These are phyloP conservation scores for Solanum microdontum DNA, from an alignment of 257 asterid species.

Conservation along the genomic window DNA sequence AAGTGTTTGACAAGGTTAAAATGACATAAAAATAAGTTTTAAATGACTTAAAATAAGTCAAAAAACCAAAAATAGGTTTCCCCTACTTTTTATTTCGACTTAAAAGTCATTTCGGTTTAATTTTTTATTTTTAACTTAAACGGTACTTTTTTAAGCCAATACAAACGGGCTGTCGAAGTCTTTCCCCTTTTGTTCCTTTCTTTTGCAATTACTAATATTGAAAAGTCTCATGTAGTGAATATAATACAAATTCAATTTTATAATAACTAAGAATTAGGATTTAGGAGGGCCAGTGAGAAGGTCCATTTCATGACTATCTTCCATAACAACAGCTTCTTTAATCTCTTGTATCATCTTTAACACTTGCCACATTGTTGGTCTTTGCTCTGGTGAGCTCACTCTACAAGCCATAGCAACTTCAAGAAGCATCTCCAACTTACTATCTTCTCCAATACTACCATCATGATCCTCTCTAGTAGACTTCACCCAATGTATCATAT, in stretches of 20 bases:
- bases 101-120: too few species aligned
- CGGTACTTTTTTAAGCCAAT: too few species aligned
- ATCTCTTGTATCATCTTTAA: constrained; percentile 89
- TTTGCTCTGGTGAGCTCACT: constrained; percentile 47
- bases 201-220: not conserved
- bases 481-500: constrained; percentile 61
- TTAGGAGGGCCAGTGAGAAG: constrained; percentile 12
- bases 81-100: too few species aligned
- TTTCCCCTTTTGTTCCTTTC: not conserved
- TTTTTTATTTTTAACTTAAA: too few species aligned
- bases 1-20: too few species aligned
- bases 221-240: not conserved
- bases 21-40: too few species aligned
- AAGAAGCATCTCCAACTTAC: constrained; percentile 57
- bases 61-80: too few species aligned
- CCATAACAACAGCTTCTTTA: constrained; percentile 55
- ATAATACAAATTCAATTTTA: not conserved
- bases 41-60: too few species aligned
- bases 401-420: constrained; percentile 79
- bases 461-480: constrained; percentile 46
- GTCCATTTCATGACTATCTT: constrained; percentile 35
- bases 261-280: not conserved
- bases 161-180: not conserved
- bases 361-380: constrained; percentile 95
- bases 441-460: constrained; percentile 18